Percentiles rank a stretch among this genome's conserved stretches.
These are phyloP conservation scores for Cucurbita ficifolia DNA, from an alignment of 306 rosid species.

Conservation along the genomic window DNA sequence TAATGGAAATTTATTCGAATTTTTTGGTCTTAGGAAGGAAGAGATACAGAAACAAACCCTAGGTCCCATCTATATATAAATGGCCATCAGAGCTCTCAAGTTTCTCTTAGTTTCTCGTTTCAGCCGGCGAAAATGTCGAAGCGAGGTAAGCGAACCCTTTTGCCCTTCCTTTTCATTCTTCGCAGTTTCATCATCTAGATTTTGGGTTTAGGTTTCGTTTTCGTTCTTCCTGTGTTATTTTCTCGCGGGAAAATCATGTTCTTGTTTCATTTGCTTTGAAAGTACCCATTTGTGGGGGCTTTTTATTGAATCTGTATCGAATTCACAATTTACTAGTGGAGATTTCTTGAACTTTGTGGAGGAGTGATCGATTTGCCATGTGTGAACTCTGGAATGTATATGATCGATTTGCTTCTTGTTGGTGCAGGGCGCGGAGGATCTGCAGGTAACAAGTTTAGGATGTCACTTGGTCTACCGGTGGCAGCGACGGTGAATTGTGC, in stretches of 20 bases:
- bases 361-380: not conserved
- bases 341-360: not conserved
- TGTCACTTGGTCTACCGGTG: slow-evolving; percentile 68
- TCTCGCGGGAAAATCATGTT: not conserved
- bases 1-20: no score
- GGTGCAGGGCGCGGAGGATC: slow-evolving; percentile 49
- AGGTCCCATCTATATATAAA: slow-evolving; percentile 10
- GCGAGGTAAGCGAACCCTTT: slow-evolving; percentile 26
- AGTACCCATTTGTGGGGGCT: not conserved
- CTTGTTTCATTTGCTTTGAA: not conserved
- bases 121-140: slow-evolving; percentile 35
- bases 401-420: not conserved
- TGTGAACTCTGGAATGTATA: not conserved
- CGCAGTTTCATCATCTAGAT: not conserved
- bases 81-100: slow-evolving; percentile 11
- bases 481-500: slow-evolving; percentile 66
- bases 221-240: not conserved
- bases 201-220: not conserved
- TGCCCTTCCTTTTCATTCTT: not conserved
- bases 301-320: not conserved
- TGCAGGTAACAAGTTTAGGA: slow-evolving; percentile 59
- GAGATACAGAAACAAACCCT: slow-evolving; percentile 26
- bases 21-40: not conserved
- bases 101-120: not conserved
- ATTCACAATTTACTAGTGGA: not conserved